Base-by-base conservation (phyloP, 108 stramenopile species). In the Skeletonema menzelii region DNA sequence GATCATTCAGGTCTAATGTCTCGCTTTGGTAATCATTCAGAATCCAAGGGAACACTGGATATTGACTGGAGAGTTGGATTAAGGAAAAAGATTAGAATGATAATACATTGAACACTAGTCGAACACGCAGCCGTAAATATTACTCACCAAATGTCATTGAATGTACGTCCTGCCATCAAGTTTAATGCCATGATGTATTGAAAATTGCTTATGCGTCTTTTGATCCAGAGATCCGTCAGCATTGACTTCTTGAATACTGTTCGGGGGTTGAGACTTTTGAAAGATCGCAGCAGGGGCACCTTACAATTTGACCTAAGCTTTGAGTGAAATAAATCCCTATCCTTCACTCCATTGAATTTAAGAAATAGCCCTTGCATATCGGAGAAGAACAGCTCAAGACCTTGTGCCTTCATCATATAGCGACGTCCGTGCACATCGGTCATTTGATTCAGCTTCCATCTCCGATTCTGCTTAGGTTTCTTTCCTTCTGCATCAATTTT, bases 1-100 rank as follows among this genome's bases (percentile, higher is more conserved):
- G 88, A 76, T 98, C 85, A 63, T 77, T 66, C 20, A 98, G 67
- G 76, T 97, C 91, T 28, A 97, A 79, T 13, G 72, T 80, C 24
- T 90, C 87, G 34, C 84, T 85, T 13, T 73, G 65, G 78, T 95
- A 98, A 70, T 97, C 97, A 19, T 80, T 65, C n/a, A 99, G 63
- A 31, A 98, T 84, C 98, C 98, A 99, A 13, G 98, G 98, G 56
- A 97, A 97, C 1, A 99, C 97, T 1, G 98, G 97, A 70, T 97
- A 98, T 67, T 99, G 97, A 7, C 91, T 86, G 15, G 96, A 53
- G 17, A 20, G 22, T 20, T 53, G 19, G 0, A 22, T 24, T 6
- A 53, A 22, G 22, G 4, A 19, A 6, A 8, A n/a, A 8, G 8
- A 53, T 53, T 24, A 53, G 49, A 24, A 22, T 8, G 17, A 22